These are phyloP conservation scores for Scutellaria minor DNA, from an alignment of 257 asterid species.

Conservation along the genomic window DNA sequence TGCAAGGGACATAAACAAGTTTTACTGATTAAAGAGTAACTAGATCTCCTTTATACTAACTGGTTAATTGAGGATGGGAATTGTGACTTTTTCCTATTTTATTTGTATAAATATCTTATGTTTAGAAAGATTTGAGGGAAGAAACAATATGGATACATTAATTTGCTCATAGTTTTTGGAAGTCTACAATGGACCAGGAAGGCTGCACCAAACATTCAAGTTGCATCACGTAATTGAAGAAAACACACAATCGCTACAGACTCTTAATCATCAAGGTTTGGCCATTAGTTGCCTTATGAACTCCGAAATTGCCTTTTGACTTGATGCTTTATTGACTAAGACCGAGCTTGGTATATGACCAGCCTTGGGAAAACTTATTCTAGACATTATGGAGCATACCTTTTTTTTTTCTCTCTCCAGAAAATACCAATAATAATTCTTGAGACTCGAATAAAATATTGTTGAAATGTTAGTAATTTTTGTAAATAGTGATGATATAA, in stretches of 20 bases:
- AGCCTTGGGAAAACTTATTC: not conserved
- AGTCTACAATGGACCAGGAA: not conserved
- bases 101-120: not conserved
- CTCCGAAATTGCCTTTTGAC: not conserved
- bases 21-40: not conserved
- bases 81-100: not conserved
- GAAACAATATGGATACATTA: not conserved
- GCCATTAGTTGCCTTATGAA: not conserved
- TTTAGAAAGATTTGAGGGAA: conserved; percentile 8
- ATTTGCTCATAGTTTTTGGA: conserved; percentile 24
- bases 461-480: not conserved
- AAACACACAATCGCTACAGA: not conserved
- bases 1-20: not conserved
- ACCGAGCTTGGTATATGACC: not conserved
- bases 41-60: not conserved
- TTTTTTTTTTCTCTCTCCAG: not conserved
- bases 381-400: not conserved
- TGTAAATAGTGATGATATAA: not conserved
- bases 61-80: not conserved
- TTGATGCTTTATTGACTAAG: not conserved
- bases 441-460: not conserved
- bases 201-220: not conserved
- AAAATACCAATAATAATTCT: not conserved
- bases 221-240: conserved; percentile 13
- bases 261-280: not conserved